These are phyloP conservation scores for Chaetoscypha palmicola DNA, from an alignment of 2,329 filamentous ascomycete species.

Conservation along the genomic window DNA sequence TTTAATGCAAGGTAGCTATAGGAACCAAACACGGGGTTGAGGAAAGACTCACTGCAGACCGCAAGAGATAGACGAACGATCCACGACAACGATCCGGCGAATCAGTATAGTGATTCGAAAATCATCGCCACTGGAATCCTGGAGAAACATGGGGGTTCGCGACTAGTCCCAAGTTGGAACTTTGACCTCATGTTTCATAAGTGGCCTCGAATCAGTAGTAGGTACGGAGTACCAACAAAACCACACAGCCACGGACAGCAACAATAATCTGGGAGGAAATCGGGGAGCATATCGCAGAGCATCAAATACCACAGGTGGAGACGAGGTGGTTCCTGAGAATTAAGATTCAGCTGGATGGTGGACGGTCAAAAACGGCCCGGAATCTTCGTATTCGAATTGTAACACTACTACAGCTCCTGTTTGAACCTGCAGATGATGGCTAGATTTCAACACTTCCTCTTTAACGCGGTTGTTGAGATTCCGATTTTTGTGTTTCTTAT, in stretches of 20 bases:
- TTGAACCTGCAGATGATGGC: too few species aligned
- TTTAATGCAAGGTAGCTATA: too few species aligned
- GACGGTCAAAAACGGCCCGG: too few species aligned
- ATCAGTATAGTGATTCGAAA: slow-evolving; percentile 1
- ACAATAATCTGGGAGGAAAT: too few species aligned
- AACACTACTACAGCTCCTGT: too few species aligned
- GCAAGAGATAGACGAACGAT: not conserved
- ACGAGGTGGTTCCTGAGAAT: too few species aligned
- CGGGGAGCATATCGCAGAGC: too few species aligned
- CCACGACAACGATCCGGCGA: not conserved
- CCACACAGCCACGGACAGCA: too few species aligned
- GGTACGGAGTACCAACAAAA: slow-evolving; percentile 8
- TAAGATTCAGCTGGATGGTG: too few species aligned
- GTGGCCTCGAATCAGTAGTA: slow-evolving; percentile 13
- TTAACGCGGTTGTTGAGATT: not conserved
- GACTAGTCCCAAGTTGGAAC: slow-evolving; percentile 5
- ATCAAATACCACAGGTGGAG: too few species aligned
- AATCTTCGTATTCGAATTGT: too few species aligned
- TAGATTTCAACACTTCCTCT: too few species aligned
- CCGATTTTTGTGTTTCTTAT: not conserved
- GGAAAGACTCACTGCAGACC: not conserved
- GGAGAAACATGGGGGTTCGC: slow-evolving; percentile 7
- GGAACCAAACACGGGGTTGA: slow-evolving; percentile 2
- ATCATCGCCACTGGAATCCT: slow-evolving; percentile 8
- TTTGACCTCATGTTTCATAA: slow-evolving; percentile 10